Base-by-base conservation (phyloP, 768 basidiomycete genomes). In the Amylocystis lapponica region DNA sequence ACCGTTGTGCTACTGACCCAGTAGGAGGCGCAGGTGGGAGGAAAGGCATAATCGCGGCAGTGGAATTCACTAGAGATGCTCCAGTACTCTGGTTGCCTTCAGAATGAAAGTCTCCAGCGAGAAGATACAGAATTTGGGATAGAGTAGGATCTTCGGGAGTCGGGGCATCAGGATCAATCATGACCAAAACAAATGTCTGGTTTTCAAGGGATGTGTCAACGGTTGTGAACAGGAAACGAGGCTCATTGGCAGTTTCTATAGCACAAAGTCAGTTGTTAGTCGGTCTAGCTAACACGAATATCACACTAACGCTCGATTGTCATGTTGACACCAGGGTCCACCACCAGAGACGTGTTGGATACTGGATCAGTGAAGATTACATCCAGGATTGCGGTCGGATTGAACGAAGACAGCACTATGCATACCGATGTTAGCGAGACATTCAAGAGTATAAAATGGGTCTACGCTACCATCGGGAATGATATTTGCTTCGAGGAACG, bases 161-260 rank as follows among this genome's bases (percentile, higher is more conserved):
- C 3, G 61, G 63, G 0, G 62, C 62, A 46, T 65, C 63, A 0
- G 58, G 62, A 33, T 63, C 63, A n/a, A 65, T 56, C 38, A 60
- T 56, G 2, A 57, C 61, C 19, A 64, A 45, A 26, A 63, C 57
- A 40, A 61, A 65, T 4, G 50, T 54, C 35, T 54, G 47, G 30
- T 30, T 20, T 7, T 22, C 44, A 10, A 46, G 32, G 14, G 37
- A 37, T 19, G 50, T 45, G 19, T 37, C 35, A 14, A 47, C 45
- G 1, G 37, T 35, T 1, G 36, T 34, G 35, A 51, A 39, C 21
- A 41, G 42, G 11, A 51, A 38, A 14, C 30, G 43, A 17, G 50
- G 50, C 16, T 42, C 45, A n/a, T 47, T 34, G 20, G 46, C 43
- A 13, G 35, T 51, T 20, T 51, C 50, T 51, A 17, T 5, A n/a